phyloP scores from a whole-genome alignment of 2,329 filamentous ascomycete genomes.

The Botrytis squamosa region DNA sequence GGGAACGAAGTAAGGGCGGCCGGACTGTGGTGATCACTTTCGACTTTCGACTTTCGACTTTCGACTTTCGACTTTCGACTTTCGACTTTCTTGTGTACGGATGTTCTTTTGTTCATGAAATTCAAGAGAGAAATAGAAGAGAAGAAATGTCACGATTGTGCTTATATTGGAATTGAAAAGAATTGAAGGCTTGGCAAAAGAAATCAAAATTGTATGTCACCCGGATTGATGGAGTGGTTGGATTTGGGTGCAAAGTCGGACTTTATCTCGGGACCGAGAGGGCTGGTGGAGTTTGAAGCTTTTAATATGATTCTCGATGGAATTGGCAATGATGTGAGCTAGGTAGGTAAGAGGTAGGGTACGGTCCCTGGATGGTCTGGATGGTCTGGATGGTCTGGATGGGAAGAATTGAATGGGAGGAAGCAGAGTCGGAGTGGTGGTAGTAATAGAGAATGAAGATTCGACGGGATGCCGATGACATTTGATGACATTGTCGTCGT shows the following conservation, averaged over 20 bases:
- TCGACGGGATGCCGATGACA: neutral
- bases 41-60: neutral
- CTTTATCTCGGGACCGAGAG: neutral
- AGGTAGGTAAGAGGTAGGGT: neutral
- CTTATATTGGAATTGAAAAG: neutral
- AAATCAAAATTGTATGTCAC: constrained; percentile 1
- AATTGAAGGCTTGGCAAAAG: neutral
- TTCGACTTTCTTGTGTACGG: neutral
- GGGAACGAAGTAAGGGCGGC: neutral
- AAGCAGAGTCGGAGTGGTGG: neutral
- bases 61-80: neutral
- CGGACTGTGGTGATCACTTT: neutral
- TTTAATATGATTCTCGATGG: neutral
- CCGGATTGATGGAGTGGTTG: neutral
- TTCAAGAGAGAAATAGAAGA: neutral
- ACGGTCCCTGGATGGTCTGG: neutral
- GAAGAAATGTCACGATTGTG: neutral
- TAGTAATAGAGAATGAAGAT: too few species aligned
- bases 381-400: neutral
- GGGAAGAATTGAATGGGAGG: neutral
- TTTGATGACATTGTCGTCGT: neutral
- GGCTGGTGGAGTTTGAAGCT: neutral
- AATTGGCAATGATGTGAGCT: neutral
- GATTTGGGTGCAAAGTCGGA: neutral
- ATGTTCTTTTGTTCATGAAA: neutral